Conservation (phyloP, 2,329 filamentous ascomycete genomes). For the Cladosporium velox region DNA sequence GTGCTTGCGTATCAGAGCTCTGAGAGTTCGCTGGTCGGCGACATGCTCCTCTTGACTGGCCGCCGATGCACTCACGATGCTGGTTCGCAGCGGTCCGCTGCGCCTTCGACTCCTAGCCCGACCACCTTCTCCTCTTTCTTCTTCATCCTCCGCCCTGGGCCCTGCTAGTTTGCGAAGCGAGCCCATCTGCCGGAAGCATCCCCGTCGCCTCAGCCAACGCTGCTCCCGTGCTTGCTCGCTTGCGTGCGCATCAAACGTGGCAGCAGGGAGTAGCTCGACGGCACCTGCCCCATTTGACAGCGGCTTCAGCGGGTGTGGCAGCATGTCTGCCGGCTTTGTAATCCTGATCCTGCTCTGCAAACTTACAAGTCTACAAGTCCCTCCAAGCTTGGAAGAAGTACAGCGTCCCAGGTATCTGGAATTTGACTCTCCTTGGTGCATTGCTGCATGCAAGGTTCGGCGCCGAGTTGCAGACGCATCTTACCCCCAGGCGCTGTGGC, state of each 20-base stretch:
- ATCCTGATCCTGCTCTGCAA: background rate
- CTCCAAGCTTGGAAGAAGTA: background rate
- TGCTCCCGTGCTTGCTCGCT: conserved; percentile 2
- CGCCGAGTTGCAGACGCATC: conserved; percentile 1
- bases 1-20: background rate
- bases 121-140: background rate
- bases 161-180: background rate
- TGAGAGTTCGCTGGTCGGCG: background rate
- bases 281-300: background rate
- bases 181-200: background rate
- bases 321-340: background rate
- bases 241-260: background rate
- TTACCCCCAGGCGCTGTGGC: background rate
- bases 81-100: conserved; percentile 5
- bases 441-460: background rate
- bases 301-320: background rate
- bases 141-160: background rate
- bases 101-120: background rate
- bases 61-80: background rate
- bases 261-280: conserved; percentile 10
- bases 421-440: background rate
- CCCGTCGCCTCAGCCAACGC: background rate
- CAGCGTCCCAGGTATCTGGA: background rate
- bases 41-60: conserved; percentile 4
- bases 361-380: background rate